Evolutionary conservation across 768 basidiomycete genomes (phyloP), one percentile per base, ranked within the genome.

Genomic region (Cantharellus anzutake): DNA sequence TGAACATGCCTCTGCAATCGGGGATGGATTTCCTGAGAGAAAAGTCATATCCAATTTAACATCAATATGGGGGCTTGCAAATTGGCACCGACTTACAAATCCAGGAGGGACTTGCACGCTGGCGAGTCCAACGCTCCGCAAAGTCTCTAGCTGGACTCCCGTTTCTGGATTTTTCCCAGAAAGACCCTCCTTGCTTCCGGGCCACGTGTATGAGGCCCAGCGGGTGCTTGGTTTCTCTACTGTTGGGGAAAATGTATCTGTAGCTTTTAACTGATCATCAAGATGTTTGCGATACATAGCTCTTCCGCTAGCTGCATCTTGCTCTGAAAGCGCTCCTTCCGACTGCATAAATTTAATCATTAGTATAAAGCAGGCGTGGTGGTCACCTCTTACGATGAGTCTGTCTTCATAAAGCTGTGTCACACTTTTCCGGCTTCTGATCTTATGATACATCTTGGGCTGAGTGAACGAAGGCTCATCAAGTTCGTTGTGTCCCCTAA

Each of bases 371-470:
- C 16, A 41, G 42, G 35, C 14, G 37, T 29, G 57, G 38, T 3
- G 20, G 34, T 51, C 5, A 38, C 58, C 16, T 73, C 80, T 53
- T 60, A 89, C 89, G 57, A 82, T 74, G 3, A 92, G 75, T 51
- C 81, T 82, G 51, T 84, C 78, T 66, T 92, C 88, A 67, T 92
- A 94, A 7, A 89, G 72, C 57, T 81, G 74, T 3, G 89, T 88
- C 3, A 91, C 87, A 7, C 84, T 85, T 52, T 75, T 78, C 55
- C 90, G 75, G 0, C 81, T 76, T 3, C 81, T 77, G 65, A 94
- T 93, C 71, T 85, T 80, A 69, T 86, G 77, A 70, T 96, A 96
- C 91, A 94, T 96, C 5, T 83, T 71, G 0, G 92, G 91, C 61
- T 84, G 84, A 0, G 92, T 94, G 68, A 90, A 86, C 14, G 80